Conservation (phyloP, 345 rosid species). For the Kandelia obovata region DNA sequence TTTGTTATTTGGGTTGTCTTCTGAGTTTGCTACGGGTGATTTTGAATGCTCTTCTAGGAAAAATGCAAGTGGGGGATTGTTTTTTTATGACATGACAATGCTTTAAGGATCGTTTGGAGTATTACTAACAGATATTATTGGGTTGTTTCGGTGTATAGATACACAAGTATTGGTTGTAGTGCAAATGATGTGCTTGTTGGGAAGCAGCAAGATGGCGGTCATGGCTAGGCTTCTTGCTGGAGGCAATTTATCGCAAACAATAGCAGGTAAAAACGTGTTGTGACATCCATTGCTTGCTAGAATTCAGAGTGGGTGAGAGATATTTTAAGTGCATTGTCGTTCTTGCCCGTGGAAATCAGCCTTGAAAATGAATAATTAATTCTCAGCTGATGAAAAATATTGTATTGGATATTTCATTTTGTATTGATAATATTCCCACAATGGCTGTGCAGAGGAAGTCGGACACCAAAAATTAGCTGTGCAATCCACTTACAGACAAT, state of each 20-base stretch:
- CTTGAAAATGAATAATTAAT: background rate
- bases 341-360: too few species aligned
- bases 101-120: too few species aligned
- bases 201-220: slow-evolving; percentile 54
- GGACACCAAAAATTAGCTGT: slow-evolving; percentile 34
- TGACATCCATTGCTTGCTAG: too few species aligned
- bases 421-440: background rate
- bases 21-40: too few species aligned
- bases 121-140: too few species aligned
- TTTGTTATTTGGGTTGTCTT: background rate
- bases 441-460: slow-evolving; percentile 38
- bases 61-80: too few species aligned
- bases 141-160: too few species aligned
- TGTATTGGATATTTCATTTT: background rate
- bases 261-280: slow-evolving; percentile 20
- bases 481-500: slow-evolving; percentile 38
- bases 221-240: slow-evolving; percentile 54
- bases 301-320: too few species aligned
- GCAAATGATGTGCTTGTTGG: slow-evolving; percentile 54
- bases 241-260: slow-evolving; percentile 29
- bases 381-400: background rate
- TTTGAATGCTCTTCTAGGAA: too few species aligned
- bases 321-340: too few species aligned
- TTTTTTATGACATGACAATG: too few species aligned
- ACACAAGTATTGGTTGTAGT: background rate